Conservation (phyloP, 192 early-diverging fungal species). For the Backusella westeae region DNA sequence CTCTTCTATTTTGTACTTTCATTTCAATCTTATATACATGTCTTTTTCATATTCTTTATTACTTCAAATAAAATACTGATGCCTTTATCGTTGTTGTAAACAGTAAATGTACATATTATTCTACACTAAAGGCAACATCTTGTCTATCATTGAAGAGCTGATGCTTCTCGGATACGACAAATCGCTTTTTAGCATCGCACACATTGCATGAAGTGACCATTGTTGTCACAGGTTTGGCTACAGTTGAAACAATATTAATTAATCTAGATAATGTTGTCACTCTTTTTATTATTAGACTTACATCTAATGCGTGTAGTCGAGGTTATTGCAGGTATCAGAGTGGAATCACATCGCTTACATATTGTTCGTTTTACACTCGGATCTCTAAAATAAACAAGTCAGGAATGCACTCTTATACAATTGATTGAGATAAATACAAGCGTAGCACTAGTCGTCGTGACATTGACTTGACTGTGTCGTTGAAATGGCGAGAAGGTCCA, state of each 20-base stretch:
- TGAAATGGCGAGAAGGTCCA: conserved; percentile 42
- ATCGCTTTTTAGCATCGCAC: conserved; percentile 35
- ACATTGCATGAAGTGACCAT: conserved; percentile 35
- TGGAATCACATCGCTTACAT: conserved; percentile 54
- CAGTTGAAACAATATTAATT: neutral
- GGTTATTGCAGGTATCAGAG: conserved; percentile 53
- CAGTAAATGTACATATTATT: neutral
- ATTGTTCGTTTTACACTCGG: conserved; percentile 53
- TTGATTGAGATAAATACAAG: conserved; percentile 36
- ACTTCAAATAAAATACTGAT: neutral
- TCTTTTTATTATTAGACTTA: conserved; percentile 3
- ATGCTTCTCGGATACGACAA: conserved; percentile 4
- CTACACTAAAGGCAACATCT: neutral
- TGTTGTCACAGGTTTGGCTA: conserved; percentile 37
- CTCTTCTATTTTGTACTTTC: neutral
- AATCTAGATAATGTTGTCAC: too few species aligned
- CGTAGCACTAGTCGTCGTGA: conserved; percentile 52
- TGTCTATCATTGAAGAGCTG: conserved; percentile 7
- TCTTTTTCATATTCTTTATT: neutral
- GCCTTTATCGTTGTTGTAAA: neutral
- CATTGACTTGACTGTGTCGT: conserved; percentile 45
- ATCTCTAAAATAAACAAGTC: conserved; percentile 36
- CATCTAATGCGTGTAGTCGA: conserved; percentile 39
- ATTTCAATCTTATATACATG: neutral
- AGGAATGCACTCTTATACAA: neutral